Evolutionary conservation across 441 rosid species (phyloP).

Genomic region (Euphorbia celastroides): DNA sequence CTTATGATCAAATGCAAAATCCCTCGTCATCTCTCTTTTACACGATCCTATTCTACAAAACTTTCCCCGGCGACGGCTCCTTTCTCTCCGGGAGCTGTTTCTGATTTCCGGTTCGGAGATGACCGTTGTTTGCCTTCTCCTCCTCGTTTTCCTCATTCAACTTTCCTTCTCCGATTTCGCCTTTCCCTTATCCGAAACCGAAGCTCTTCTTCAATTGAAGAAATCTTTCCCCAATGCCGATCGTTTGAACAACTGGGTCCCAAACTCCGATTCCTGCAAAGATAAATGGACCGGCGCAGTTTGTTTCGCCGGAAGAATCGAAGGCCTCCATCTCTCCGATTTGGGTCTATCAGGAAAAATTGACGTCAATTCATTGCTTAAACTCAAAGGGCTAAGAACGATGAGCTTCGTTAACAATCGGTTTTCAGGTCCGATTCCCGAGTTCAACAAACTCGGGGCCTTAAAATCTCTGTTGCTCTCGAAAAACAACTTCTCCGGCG

Average conservation of each 20-base stretch:
- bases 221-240: constrained; percentile 28
- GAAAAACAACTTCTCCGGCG: constrained; percentile 50
- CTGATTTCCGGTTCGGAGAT: constrained; percentile 29
- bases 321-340: constrained; percentile 52
- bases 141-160: constrained; percentile 25
- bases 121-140: constrained; percentile 36
- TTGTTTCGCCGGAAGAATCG: constrained; percentile 43
- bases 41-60: too few species aligned
- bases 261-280: constrained; percentile 45
- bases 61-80: constrained; percentile 39
- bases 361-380: constrained; percentile 35
- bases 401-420: constrained; percentile 51
- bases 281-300: constrained; percentile 53
- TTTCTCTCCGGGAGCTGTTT: constrained; percentile 27
- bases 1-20: too few species aligned
- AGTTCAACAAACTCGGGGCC: constrained; percentile 47
- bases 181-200: constrained; percentile 32
- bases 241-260: constrained; percentile 49
- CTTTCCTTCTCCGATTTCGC: constrained; percentile 16
- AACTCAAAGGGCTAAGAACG: constrained; percentile 44
- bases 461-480: constrained; percentile 51
- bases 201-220: constrained; percentile 47
- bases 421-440: constrained; percentile 59
- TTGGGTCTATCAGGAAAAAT: constrained; percentile 49
- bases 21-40: too few species aligned